A percentile compares a stretch with the other conserved stretches of the same genome.
phyloP scores from a whole-genome alignment of 768 basidiomycete species.

The Boletus sp. region DNA sequence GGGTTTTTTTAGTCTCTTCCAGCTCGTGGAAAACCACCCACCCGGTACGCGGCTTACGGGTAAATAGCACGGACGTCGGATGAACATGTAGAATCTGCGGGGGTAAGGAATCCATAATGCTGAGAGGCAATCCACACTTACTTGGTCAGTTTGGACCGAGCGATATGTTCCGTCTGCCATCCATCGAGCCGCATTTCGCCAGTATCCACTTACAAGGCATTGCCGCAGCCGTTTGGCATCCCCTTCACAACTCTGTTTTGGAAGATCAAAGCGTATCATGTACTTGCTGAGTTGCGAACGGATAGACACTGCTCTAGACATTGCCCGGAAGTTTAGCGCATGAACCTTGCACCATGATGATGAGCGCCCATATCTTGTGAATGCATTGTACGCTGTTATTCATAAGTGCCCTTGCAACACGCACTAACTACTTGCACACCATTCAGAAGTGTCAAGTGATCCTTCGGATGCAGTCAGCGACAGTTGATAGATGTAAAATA shows the following conservation, averaged over 20 bases:
- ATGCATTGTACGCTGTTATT: slow-evolving; percentile 83
- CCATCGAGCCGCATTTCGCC: slow-evolving; percentile 91
- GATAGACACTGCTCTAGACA: slow-evolving; percentile 93
- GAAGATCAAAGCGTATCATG: slow-evolving; percentile 83
- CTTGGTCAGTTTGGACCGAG: slow-evolving; percentile 81
- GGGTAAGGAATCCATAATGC: neutral
- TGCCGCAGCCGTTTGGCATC: slow-evolving; percentile 79
- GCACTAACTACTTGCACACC: slow-evolving; percentile 42
- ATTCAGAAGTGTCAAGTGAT: slow-evolving; percentile 92
- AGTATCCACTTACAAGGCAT: slow-evolving; percentile 91
- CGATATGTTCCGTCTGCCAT: slow-evolving; percentile 90
- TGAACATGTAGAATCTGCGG: slow-evolving; percentile 80
- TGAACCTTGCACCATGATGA: slow-evolving; percentile 93
- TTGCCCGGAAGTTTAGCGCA: slow-evolving; percentile 87
- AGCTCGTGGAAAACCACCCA: slow-evolving; percentile 97
- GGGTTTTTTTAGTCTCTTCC: slow-evolving; percentile 93
- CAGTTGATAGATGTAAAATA: neutral
- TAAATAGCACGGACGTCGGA: slow-evolving; percentile 92
- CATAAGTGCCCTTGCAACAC: slow-evolving; percentile 1
- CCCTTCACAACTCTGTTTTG: slow-evolving; percentile 83
- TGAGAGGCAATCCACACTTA: slow-evolving; percentile 32
- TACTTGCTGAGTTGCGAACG: slow-evolving; percentile 94
- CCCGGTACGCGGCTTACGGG: slow-evolving; percentile 81
- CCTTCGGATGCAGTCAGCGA: slow-evolving; percentile 43
- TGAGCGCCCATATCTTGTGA: slow-evolving; percentile 76